Evolutionary conservation across 2,329 filamentous ascomycete species (phyloP), one percentile per base, ranked within the genome.

Genomic region (Sporothrix curviconia): DNA sequence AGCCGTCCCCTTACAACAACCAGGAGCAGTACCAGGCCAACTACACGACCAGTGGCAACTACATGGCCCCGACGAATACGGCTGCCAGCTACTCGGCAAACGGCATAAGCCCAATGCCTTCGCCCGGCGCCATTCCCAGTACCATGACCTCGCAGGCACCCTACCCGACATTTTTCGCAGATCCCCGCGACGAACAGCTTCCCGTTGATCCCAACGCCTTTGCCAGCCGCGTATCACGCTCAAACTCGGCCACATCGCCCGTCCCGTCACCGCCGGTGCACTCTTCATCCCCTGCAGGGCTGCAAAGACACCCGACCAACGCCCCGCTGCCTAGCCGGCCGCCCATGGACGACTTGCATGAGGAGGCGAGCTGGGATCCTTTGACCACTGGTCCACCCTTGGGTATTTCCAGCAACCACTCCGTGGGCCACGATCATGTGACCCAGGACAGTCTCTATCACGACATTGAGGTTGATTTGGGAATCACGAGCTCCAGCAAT

Each of bases 231-330:
- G 66, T 70, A 1, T 73, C 74, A 11, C 74, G 79, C 30, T 78
- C 80, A 7, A 76, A 75, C 59, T 82, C 81, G 3, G 75, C 76
- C 34, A 67, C 72, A 0, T 81, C 80, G 2, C 74, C 76, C 6
- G 58, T 74, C 32, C 71, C 74, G 7, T 78, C 78, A 1, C 74
- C 78, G 3, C 72, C 72, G 2, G 61, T 66, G 15, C 73, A 71
- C 44, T 63, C 72, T 25, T 74, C 77, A 47, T 66, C 73, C 24
- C 74, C 76, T 6, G 70, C 75, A 2, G 74, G 77, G n/a, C 66
- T 83, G 11, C 74, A 76, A 59, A 75, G 81, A 53, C 79, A 84
- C 58, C 82, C 82, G 1, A 85, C 82, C 15, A 78, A 84, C 67
- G 76, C 82, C 56, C 78, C 82, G 42, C 70, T 85, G 47, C 79